phyloP scores from a whole-genome alignment of 345 rosid species.

The Aegle marmelos region DNA sequence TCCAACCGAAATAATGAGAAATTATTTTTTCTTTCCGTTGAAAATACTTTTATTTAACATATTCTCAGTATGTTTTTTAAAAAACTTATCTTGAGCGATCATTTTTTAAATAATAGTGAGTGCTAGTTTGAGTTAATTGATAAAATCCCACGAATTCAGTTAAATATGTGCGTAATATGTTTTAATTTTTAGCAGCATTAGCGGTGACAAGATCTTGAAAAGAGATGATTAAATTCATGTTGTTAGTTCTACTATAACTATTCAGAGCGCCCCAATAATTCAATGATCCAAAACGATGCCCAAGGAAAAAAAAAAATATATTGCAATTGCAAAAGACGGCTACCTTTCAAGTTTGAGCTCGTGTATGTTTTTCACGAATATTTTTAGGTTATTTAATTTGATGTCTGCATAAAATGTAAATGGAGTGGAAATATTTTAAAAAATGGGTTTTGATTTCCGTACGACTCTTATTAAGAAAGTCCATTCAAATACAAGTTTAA shows the following conservation, averaged over 20 bases:
- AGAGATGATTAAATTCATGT: too few species aligned
- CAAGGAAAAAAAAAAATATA: too few species aligned
- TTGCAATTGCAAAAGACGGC: background rate
- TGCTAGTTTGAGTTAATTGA: background rate
- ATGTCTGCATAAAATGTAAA: background rate
- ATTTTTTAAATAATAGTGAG: too few species aligned
- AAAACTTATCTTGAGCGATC: rapidly evolving
- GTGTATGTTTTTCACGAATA: background rate
- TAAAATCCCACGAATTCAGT: too few species aligned
- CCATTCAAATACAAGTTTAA: background rate
- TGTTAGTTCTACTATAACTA: too few species aligned
- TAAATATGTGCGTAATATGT: too few species aligned
- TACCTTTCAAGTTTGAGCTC: background rate
- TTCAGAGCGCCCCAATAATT: background rate
- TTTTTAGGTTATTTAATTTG: background rate
- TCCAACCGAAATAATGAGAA: background rate
- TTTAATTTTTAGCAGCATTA: too few species aligned
- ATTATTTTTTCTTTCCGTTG: too few species aligned
- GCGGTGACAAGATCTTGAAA: background rate
- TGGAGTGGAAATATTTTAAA: background rate
- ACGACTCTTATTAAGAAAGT: background rate
- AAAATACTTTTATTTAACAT: background rate
- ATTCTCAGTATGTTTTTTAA: too few species aligned
- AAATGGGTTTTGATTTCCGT: background rate
- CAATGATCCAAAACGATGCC: background rate